These are phyloP conservation scores for Naumovozyma baii DNA, from an alignment of 805 yeast genomes.

Conservation along the genomic window DNA sequence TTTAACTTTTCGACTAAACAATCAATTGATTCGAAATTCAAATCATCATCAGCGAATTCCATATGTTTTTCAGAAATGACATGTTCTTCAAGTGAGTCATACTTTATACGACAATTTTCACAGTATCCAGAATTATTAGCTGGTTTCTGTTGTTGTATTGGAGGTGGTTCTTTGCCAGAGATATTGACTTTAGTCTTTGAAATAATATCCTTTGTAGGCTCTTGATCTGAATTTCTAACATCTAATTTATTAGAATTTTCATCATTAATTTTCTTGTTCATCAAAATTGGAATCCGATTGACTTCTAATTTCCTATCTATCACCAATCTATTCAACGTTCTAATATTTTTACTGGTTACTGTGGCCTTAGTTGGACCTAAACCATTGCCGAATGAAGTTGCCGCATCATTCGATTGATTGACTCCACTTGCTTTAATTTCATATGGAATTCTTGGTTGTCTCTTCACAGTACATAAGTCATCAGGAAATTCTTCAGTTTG, in stretches of 20 bases:
- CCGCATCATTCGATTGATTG: constrained; percentile 30
- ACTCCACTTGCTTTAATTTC: constrained; percentile 33
- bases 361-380: constrained; percentile 29
- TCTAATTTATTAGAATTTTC: background rate
- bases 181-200: background rate
- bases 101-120: constrained; percentile 83
- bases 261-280: too few relatives aligned
- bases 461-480: constrained; percentile 20
- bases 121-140: constrained; percentile 63
- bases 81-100: constrained; percentile 72
- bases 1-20: constrained; percentile 42
- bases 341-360: constrained; percentile 25
- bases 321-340: constrained; percentile 24
- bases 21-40: constrained; percentile 72
- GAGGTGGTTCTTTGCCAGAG: background rate
- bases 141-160: constrained; percentile 5
- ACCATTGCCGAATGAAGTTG: constrained; percentile 29
- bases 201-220: background rate
- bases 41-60: constrained; percentile 62
- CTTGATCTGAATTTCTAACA: background rate
- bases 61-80: constrained; percentile 59
- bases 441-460: constrained; percentile 19
- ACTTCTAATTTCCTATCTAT: constrained; percentile 22
- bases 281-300: background rate
- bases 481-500: constrained; percentile 29